Percentiles rank a stretch among this genome's conserved stretches.
Conservation (phyloP, 352 stramenopile species). For the Albugo laibachii region DNA sequence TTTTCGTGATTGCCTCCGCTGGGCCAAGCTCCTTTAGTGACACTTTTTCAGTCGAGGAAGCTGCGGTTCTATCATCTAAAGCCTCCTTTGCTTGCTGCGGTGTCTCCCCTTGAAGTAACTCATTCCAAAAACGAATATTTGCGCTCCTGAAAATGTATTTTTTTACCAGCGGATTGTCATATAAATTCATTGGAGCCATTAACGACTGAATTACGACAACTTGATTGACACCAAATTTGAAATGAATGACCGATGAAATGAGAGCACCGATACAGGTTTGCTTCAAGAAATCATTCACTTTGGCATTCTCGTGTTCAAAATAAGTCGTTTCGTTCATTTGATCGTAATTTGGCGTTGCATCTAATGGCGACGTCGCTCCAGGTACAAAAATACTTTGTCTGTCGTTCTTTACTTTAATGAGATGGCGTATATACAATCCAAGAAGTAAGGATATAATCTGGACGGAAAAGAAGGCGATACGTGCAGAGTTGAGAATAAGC, state of each 20-base stretch:
- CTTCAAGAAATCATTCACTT: constrained; percentile 64
- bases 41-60: constrained; percentile 8
- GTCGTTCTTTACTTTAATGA: constrained; percentile 58
- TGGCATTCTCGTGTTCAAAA: constrained; percentile 36
- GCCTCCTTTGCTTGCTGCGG: constrained; percentile 24
- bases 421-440: constrained; percentile 48
- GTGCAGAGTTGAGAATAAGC: constrained; percentile 32
- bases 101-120: constrained; percentile 54
- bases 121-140: constrained; percentile 54
- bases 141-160: constrained; percentile 45
- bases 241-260: constrained; percentile 64
- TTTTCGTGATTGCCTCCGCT: constrained; percentile 34
- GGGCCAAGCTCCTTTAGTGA: constrained; percentile 10
- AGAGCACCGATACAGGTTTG: constrained; percentile 58
- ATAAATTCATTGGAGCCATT: constrained; percentile 72
- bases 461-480: constrained; percentile 37
- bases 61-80: neutral
- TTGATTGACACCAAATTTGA: constrained; percentile 75
- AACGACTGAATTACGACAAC: constrained; percentile 74
- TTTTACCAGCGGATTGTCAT: constrained; percentile 59
- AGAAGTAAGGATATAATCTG: constrained; percentile 37
- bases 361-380: constrained; percentile 45
- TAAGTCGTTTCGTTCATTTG: constrained; percentile 69
- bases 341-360: constrained; percentile 56
- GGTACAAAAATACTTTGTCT: constrained; percentile 62